These are phyloP conservation scores for Leptographium lundbergii DNA, from an alignment of 2,329 filamentous ascomycete species.

Conservation along the genomic window DNA sequence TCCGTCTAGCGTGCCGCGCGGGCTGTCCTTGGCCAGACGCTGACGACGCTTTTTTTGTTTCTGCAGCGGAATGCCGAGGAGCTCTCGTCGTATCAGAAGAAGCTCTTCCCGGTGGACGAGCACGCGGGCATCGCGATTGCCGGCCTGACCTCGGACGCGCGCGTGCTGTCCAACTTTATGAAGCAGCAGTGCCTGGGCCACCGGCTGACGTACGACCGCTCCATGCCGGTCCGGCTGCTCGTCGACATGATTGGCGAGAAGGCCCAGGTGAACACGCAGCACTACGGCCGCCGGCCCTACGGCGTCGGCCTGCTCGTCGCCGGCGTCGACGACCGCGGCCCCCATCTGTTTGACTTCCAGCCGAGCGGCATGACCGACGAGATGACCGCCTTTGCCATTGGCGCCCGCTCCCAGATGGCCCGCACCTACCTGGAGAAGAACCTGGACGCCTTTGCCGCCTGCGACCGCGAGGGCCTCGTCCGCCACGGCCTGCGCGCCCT, in stretches of 20 bases:
- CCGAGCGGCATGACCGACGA: slow-evolving; percentile 92
- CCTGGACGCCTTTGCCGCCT: slow-evolving; percentile 67
- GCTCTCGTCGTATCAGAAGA: slow-evolving; percentile 99
- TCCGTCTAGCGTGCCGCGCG: background rate
- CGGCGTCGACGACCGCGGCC: slow-evolving; percentile 84
- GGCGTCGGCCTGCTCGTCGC: slow-evolving; percentile 87
- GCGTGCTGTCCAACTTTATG: slow-evolving; percentile 99
- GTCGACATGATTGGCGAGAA: slow-evolving; percentile 89
- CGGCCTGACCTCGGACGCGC: slow-evolving; percentile 91
- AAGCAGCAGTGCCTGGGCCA: slow-evolving; percentile 96
- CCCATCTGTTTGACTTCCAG: slow-evolving; percentile 97
- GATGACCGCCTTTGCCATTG: slow-evolving; percentile 93
- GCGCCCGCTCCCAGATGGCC: slow-evolving; percentile 92
- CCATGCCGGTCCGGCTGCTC: slow-evolving; percentile 80
- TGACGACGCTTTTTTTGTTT: background rate
- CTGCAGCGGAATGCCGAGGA: slow-evolving; percentile 94
- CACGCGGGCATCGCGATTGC: slow-evolving; percentile 94
- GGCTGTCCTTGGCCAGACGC: background rate
- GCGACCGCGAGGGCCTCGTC: slow-evolving; percentile 73
- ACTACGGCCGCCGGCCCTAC: slow-evolving; percentile 93
- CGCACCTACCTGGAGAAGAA: slow-evolving; percentile 92
- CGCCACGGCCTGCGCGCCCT: slow-evolving; percentile 81
- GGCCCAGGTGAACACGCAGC: slow-evolving; percentile 94
- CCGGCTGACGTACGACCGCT: slow-evolving; percentile 88
- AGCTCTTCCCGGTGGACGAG: slow-evolving; percentile 92